These are phyloP conservation scores for Fimicolochytrium jonesii DNA, from an alignment of 192 early-diverging fungal species.

Conservation along the genomic window DNA sequence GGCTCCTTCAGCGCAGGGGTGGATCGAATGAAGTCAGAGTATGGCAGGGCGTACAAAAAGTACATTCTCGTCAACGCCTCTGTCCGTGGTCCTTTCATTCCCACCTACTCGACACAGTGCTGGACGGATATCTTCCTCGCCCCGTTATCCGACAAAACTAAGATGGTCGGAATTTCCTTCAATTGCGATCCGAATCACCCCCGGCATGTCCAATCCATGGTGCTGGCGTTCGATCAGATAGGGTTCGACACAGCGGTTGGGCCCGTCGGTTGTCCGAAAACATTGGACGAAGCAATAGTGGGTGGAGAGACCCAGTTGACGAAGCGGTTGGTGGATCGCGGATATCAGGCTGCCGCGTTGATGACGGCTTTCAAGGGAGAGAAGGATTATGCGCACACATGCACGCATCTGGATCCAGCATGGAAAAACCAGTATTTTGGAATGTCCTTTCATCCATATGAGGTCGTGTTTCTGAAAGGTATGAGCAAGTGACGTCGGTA, in stretches of 20 bases:
- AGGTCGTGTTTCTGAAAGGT: slow-evolving; percentile 4
- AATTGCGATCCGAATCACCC: neutral
- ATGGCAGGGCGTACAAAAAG: neutral
- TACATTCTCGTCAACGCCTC: slow-evolving; percentile 15
- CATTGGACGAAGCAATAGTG: neutral
- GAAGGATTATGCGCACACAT: neutral
- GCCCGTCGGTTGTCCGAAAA: neutral
- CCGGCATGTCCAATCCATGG: slow-evolving; percentile 9
- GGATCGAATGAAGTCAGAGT: neutral
- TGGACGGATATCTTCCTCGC: slow-evolving; percentile 9
- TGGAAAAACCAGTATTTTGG: slow-evolving; percentile 4
- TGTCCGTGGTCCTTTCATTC: slow-evolving; percentile 10
- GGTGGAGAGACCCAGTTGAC: neutral
- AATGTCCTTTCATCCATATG: slow-evolving; percentile 14
- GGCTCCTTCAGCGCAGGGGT: slow-evolving; percentile 1
- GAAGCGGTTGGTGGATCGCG: neutral
- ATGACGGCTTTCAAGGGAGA: neutral
- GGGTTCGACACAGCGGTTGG: slow-evolving; percentile 1
- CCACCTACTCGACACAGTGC: neutral
- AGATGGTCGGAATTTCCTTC: slow-evolving; percentile 4
- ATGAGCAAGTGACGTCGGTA: no score
- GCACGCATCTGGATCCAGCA: neutral
- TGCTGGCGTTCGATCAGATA: neutral
- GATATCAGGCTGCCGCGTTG: neutral
- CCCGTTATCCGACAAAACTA: neutral